Base-by-base conservation (phyloP, 768 basidiomycete genomes). In the Amanita inopinata region DNA sequence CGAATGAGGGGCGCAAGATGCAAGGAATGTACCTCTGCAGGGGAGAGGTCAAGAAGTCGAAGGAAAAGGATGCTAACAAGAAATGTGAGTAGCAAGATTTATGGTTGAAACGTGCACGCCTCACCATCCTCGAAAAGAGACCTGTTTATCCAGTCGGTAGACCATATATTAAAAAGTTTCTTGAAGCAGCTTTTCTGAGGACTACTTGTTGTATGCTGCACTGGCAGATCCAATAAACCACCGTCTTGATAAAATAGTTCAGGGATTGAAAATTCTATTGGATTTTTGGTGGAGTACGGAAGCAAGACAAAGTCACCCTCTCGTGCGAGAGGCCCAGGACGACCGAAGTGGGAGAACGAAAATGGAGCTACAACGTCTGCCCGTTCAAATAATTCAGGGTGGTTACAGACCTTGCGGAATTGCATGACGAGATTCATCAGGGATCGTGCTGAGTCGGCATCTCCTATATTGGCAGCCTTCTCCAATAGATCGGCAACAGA, bases 401-500 rank as follows among this genome's bases (percentile, higher is more conserved):
- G 96, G 54, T 97, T 98, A 71, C 94, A 98, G 42, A 87, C 90
- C 71, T 99, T 99, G 51, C 96, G 82, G 71, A 98, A 98, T 60
- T 99, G 96, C 96, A 99, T 99, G 48, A 99, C 96, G 47, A 99
- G 74, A 61, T 98, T 99, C 94, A 98, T 98, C 47, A 99, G 67
- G 5, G 91, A 89, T 40, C 90, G 81, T 39, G 92, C 90, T 22
- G 88, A 89, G 51, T 92, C 88, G 4, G 79, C 86, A 53, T 94
- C 90, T 11, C 90, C 86, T 46, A 90, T 78, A 50, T 87, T 87
- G 3, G 88, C 81, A 7, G 96, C 93, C 60, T 96, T 93, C 52
- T 85, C 85, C 37, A 99, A 69, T 25, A 99, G 76, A 57, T 98
- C 96, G 11, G 89, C 78, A 40, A 99, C 83, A 35, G 94, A 97